phyloP scores from a whole-genome alignment of 176 grass and related monocot genomes.

The Olyra latifolia region DNA sequence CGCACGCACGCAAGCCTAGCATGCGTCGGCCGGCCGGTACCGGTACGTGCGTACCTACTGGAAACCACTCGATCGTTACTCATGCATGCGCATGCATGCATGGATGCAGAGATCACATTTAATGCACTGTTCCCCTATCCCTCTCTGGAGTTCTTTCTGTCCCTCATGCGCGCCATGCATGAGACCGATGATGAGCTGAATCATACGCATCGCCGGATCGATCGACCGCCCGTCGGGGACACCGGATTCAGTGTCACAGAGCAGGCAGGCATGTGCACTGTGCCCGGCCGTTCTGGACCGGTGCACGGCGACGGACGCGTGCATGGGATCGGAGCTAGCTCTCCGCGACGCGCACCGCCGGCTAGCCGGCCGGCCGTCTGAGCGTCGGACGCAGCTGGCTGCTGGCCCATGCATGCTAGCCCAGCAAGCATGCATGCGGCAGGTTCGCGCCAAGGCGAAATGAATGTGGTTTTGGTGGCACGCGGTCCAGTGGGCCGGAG shows the following conservation, averaged over 20 bases:
- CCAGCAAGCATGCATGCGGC: not conserved
- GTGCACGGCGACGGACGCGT: not conserved
- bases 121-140: not conserved
- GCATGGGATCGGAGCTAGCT: not conserved
- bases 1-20: no score
- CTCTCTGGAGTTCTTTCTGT: not conserved
- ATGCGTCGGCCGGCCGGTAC: no score
- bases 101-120: not conserved
- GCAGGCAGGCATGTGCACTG: not conserved
- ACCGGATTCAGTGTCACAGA: not conserved
- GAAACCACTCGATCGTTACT: not conserved
- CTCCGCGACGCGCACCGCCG: no score
- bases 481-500: not conserved
- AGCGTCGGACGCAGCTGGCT: no score
- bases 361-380: no score
- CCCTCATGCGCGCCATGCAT: not conserved
- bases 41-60: not conserved
- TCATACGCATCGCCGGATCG: not conserved
- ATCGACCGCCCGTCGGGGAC: not conserved
- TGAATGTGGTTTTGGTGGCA: constrained; percentile 29
- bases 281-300: not conserved
- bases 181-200: not conserved
- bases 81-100: not conserved
- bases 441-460: constrained; percentile 2
- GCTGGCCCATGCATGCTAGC: not conserved